phyloP scores from a whole-genome alignment of 1,284 basidiomycete genomes.

The Psilocybe mexicana region DNA sequence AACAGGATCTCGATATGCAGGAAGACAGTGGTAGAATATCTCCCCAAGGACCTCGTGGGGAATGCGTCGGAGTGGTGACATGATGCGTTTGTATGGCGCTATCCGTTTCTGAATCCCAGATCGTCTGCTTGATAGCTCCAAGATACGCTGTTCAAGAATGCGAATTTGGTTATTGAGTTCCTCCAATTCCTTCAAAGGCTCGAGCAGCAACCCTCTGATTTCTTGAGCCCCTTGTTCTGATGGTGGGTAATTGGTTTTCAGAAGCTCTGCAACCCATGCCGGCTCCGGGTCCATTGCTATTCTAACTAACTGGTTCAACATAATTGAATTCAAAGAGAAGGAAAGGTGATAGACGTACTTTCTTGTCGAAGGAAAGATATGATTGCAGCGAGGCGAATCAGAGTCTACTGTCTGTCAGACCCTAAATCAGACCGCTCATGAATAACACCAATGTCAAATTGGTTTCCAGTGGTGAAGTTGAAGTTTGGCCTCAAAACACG shows the following conservation, averaged over 20 bases:
- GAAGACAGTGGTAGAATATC: constrained; percentile 21
- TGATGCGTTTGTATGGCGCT: constrained; percentile 1
- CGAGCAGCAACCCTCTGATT: neutral
- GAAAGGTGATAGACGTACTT: no score
- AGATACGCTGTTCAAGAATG: neutral
- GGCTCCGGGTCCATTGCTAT: neutral
- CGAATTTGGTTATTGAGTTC: neutral
- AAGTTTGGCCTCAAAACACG: no score
- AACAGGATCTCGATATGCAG: constrained; percentile 14
- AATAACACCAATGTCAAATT: no score
- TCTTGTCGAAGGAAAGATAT: no score
- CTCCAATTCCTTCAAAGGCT: neutral
- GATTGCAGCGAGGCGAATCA: no score
- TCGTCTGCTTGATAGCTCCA: neutral
- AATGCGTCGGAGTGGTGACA: constrained; percentile 15
- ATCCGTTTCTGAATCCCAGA: neutral
- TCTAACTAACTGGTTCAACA: no score
- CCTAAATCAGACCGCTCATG: no score
- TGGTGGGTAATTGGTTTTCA: neutral
- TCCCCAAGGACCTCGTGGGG: constrained; percentile 20
- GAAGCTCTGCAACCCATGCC: neutral
- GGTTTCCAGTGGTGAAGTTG: no score
- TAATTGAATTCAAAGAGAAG: no score
- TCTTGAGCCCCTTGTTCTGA: neutral
- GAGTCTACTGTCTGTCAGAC: no score